Percentiles rank a stretch among this genome's conserved stretches.
These are phyloP conservation scores for Gracilaria gracilis DNA, from an alignment of 23 red algal species.

Conservation along the genomic window DNA sequence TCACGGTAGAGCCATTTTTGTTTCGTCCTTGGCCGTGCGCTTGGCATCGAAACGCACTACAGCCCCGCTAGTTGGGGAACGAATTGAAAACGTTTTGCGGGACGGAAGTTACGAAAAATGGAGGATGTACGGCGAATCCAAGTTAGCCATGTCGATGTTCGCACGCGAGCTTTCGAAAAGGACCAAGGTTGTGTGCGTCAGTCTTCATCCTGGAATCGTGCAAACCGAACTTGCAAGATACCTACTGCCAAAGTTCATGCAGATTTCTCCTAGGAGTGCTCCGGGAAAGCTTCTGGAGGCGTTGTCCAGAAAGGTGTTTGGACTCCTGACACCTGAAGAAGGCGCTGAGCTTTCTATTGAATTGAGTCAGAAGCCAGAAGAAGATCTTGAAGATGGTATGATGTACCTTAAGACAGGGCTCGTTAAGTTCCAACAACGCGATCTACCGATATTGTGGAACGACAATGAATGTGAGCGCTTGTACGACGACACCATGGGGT, in stretches of 20 bases:
- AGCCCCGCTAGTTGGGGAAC: slow-evolving; percentile 34
- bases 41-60: slow-evolving; percentile 25
- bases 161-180: slow-evolving; percentile 43
- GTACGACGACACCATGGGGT: slow-evolving; percentile 24
- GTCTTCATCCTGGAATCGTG: slow-evolving; percentile 63
- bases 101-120: slow-evolving; percentile 62
- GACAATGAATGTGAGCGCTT: slow-evolving; percentile 1
- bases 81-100: slow-evolving; percentile 11
- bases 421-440: neutral
- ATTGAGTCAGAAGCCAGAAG: neutral
- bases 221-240: slow-evolving; percentile 63
- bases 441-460: slow-evolving; percentile 24
- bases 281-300: slow-evolving; percentile 16
- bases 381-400: slow-evolving; percentile 38
- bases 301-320: slow-evolving; percentile 7
- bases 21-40: slow-evolving; percentile 44
- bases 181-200: slow-evolving; percentile 22
- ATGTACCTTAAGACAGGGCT: slow-evolving; percentile 54
- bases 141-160: slow-evolving; percentile 68
- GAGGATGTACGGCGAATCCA: slow-evolving; percentile 65
- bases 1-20: slow-evolving; percentile 45
- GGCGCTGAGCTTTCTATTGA: slow-evolving; percentile 60
- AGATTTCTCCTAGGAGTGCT: neutral
- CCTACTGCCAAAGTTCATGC: slow-evolving; percentile 42
- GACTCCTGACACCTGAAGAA: slow-evolving; percentile 55